Evolutionary conservation across 805 yeast species (phyloP).

Genomic region (baker's yeast (Saccharomyces cerevisiae)): DNA sequence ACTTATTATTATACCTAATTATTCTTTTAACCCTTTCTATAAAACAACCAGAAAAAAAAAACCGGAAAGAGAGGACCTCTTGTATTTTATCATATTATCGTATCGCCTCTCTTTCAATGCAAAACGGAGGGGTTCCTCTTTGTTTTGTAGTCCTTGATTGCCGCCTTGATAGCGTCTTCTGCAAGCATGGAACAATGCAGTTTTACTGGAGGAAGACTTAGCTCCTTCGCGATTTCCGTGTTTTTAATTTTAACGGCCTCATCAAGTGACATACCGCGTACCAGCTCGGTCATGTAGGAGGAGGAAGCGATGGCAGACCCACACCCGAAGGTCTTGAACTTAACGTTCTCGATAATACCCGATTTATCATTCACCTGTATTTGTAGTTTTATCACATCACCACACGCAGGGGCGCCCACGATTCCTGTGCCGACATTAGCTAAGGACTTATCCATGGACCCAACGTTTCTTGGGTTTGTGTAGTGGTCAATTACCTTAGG

Average conservation of each 20-base stretch:
- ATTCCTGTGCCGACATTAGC: slow-evolving; percentile 88
- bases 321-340: slow-evolving; percentile 98
- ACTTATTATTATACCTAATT: not conserved
- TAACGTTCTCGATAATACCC: slow-evolving; percentile 89
- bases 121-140: slow-evolving; percentile 45
- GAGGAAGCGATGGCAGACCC: slow-evolving; percentile 97
- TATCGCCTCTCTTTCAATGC: slow-evolving; percentile 1
- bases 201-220: slow-evolving; percentile 93
- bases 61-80: not conserved
- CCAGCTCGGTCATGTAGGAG: slow-evolving; percentile 89
- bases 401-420: slow-evolving; percentile 99
- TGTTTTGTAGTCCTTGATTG: slow-evolving; percentile 86
- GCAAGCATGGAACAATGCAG: slow-evolving; percentile 98
- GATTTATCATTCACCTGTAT: slow-evolving; percentile 85
- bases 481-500: slow-evolving; percentile 94
- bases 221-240: slow-evolving; percentile 88
- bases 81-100: not conserved
- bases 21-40: not conserved
- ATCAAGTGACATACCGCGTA: slow-evolving; percentile 87
- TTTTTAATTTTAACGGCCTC: slow-evolving; percentile 91
- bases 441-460: slow-evolving; percentile 73
- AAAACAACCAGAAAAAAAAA: not conserved
- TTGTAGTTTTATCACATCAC: slow-evolving; percentile 97
- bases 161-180: slow-evolving; percentile 96
- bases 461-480: slow-evolving; percentile 94